Percentiles rank a stretch among this genome's conserved stretches.
Evolutionary conservation across 768 basidiomycete species (phyloP).

Genomic region (Hydnomerulius pinastri): DNA sequence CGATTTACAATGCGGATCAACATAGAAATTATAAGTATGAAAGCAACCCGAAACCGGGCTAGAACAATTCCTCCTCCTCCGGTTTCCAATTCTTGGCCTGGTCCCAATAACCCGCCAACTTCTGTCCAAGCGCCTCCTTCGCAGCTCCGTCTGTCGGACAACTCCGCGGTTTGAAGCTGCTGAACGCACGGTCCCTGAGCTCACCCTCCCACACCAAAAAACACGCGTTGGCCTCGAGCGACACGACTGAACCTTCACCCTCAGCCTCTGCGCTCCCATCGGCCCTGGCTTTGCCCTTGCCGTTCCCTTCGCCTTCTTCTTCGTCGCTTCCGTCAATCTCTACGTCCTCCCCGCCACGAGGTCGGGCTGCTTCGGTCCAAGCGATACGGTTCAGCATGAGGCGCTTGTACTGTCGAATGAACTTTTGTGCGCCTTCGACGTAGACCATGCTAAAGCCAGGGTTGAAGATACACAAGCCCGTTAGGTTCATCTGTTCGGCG

Average conservation of each 20-base stretch:
- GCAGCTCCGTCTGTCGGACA: constrained; percentile 85
- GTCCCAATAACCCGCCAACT: constrained; percentile 92
- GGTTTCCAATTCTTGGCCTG: constrained; percentile 88
- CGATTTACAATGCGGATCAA: too few species aligned
- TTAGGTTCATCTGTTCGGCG: constrained; percentile 86
- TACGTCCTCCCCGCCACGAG: constrained; percentile 71
- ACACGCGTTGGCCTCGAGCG: constrained; percentile 87
- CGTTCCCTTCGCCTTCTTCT: constrained; percentile 36
- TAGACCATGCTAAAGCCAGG: constrained; percentile 88
- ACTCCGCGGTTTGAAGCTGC: constrained; percentile 73
- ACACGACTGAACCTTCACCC: constrained; percentile 31
- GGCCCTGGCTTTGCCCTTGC: constrained; percentile 34
- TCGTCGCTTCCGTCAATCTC: constrained; percentile 59
- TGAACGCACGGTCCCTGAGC: constrained; percentile 80
- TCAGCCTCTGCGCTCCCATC: constrained; percentile 24
- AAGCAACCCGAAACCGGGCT: constrained; percentile 10
- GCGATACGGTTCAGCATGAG: constrained; percentile 86
- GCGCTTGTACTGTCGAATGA: constrained; percentile 83
- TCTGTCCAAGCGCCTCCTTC: constrained; percentile 83
- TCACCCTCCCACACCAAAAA: constrained; percentile 93
- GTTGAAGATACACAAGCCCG: constrained; percentile 90
- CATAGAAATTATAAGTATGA: background rate
- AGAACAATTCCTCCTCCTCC: constrained; percentile 77
- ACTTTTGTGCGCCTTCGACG: constrained; percentile 88
- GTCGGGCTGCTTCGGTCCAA: constrained; percentile 91